Evolutionary conservation across 2,329 filamentous ascomycete species (phyloP).

Genomic region (Penicillium paneum): DNA sequence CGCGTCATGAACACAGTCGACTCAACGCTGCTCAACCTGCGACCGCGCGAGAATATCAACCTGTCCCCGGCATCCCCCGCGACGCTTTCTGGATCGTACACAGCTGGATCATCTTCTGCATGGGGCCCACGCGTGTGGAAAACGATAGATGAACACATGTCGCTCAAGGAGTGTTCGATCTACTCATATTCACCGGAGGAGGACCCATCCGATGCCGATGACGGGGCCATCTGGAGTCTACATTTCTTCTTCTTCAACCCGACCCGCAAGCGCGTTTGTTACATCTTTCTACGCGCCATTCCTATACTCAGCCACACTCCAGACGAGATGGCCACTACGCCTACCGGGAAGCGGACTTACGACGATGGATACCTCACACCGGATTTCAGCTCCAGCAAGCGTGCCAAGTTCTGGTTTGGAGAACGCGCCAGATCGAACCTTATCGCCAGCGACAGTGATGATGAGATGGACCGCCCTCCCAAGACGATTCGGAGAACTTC

Average conservation of each 20-base stretch:
- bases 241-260: slow-evolving; percentile 99
- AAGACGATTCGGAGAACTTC: slow-evolving; percentile 28
- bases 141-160: slow-evolving; percentile 91
- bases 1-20: slow-evolving; percentile 84
- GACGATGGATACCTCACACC: slow-evolving; percentile 51
- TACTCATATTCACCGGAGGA: slow-evolving; percentile 88
- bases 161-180: slow-evolving; percentile 78
- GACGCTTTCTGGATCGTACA: slow-evolving; percentile 47
- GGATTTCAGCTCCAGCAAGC: slow-evolving; percentile 66
- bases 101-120: slow-evolving; percentile 54
- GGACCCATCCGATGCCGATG: slow-evolving; percentile 89
- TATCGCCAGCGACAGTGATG: slow-evolving; percentile 43
- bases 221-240: slow-evolving; percentile 89
- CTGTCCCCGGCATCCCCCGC: slow-evolving; percentile 42
- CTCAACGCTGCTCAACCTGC: slow-evolving; percentile 79
- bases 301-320: slow-evolving; percentile 66
- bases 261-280: slow-evolving; percentile 83
- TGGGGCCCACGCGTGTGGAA: slow-evolving; percentile 94
- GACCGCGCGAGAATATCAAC: slow-evolving; percentile 55
- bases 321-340: slow-evolving; percentile 43
- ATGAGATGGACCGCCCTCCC: slow-evolving; percentile 39
- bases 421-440: slow-evolving; percentile 52
- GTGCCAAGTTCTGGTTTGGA: slow-evolving; percentile 84
- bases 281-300: slow-evolving; percentile 87
- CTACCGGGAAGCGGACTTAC: slow-evolving; percentile 46